A percentile compares a stretch with the other conserved stretches of the same genome.
phyloP scores from a whole-genome alignment of 495 filamentous ascomycete genomes.

The Talaromyces liani region DNA sequence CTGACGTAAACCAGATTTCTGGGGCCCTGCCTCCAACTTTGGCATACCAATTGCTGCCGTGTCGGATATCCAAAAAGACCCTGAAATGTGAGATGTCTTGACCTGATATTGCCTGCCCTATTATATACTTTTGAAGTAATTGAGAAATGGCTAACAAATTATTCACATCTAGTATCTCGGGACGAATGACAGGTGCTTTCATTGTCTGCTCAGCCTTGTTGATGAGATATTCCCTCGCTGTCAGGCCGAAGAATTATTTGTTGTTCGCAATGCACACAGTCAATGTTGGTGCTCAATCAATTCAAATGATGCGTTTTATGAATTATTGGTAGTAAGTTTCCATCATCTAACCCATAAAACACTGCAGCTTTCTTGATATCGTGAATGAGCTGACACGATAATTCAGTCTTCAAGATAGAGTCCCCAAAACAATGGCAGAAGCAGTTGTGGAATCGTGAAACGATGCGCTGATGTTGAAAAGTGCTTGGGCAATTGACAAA shows the following conservation, averaged over 20 bases:
- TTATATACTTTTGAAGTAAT: no score
- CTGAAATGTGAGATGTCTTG: slow-evolving; percentile 67
- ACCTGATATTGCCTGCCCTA: no score
- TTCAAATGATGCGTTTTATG: slow-evolving; percentile 75
- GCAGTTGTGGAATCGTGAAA: neutral
- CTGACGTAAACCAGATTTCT: slow-evolving; percentile 65
- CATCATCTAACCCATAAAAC: no score
- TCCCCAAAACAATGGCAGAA: neutral
- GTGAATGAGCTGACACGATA: neutral
- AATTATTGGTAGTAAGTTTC: slow-evolving; percentile 52
- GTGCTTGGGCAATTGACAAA: neutral
- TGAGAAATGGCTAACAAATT: neutral
- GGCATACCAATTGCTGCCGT: slow-evolving; percentile 94
- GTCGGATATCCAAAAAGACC: slow-evolving; percentile 90
- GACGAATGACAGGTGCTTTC: slow-evolving; percentile 84
- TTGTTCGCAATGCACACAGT: slow-evolving; percentile 87
- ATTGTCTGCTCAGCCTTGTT: slow-evolving; percentile 86
- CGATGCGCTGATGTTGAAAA: neutral
- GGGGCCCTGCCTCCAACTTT: slow-evolving; percentile 96
- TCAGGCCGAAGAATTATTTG: slow-evolving; percentile 89
- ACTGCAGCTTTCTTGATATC: neutral
- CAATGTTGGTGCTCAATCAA: slow-evolving; percentile 74
- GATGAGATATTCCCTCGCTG: slow-evolving; percentile 95
- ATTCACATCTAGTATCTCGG: slow-evolving; percentile 67
- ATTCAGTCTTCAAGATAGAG: neutral